Evolutionary conservation across 805 yeast genomes (phyloP).

Genomic region (Yarrowia sp.): DNA sequence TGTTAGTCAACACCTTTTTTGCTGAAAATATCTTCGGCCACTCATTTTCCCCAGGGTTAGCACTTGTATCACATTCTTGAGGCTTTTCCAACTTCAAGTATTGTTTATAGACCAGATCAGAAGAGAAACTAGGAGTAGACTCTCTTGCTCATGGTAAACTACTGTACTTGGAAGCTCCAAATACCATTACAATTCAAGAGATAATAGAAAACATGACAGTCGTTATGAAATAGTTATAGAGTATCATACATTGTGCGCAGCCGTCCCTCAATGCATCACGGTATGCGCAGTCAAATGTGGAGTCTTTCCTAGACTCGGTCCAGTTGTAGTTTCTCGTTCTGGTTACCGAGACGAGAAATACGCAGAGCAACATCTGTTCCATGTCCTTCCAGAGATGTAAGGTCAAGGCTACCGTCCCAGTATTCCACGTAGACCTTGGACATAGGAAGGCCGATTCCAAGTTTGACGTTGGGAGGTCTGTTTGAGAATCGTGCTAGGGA

Average conservation of each 20-base stretch:
- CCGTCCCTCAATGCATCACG: conserved; percentile 18
- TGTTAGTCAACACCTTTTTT: conserved; percentile 19
- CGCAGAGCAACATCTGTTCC: conserved; percentile 87
- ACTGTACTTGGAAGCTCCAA: too few species aligned
- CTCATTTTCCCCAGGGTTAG: too few species aligned
- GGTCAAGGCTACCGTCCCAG: conserved; percentile 88
- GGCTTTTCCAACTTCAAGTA: too few species aligned
- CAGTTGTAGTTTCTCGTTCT: conserved; percentile 58
- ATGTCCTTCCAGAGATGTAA: conserved; percentile 82
- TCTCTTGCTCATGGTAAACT: too few species aligned
- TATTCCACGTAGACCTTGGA: conserved; percentile 91
- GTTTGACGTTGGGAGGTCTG: conserved; percentile 67
- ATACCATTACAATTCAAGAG: too few species aligned
- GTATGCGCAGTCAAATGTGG: neutral
- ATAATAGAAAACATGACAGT: conserved; percentile 12
- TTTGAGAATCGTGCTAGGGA: conserved; percentile 64
- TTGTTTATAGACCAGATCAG: too few species aligned
- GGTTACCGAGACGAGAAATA: conserved; percentile 71
- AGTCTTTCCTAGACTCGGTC: conserved; percentile 55
- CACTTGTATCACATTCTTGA: too few species aligned
- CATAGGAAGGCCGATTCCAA: conserved; percentile 90
- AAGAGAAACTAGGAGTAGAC: too few species aligned
- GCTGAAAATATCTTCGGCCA: too few species aligned
- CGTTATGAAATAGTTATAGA: neutral
- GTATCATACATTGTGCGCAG: conserved; percentile 1